Conservation (phyloP, 2,329 filamentous ascomycete genomes). For the Monosporascus cannonballus region DNA sequence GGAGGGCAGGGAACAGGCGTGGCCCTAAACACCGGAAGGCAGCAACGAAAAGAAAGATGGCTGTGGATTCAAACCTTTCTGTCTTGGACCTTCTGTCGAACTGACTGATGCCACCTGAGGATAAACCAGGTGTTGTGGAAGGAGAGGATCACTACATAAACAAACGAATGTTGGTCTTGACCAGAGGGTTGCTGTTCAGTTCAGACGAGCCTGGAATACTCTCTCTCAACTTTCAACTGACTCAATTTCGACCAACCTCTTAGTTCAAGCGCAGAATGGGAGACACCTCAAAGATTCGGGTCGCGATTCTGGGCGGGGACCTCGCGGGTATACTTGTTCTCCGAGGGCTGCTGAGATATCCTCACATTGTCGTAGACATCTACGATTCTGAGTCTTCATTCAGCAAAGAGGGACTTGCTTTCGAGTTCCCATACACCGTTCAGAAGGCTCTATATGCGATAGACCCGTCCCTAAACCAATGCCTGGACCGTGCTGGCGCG, state of each 20-base stretch:
- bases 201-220: too few species aligned
- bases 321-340: conserved; percentile 18
- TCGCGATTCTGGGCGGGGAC: conserved; percentile 25
- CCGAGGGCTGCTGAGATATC: conserved; percentile 21
- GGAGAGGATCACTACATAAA: too few species aligned
- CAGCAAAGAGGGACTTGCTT: conserved; percentile 16
- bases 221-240: neutral
- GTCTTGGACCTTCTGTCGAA: neutral
- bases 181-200: too few species aligned
- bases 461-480: conserved; percentile 17
- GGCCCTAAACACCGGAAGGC: neutral
- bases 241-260: neutral
- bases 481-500: conserved; percentile 21
- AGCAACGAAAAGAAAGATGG: neutral
- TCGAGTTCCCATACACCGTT: conserved; percentile 12
- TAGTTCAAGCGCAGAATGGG: conserved; percentile 9
- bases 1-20: too few species aligned
- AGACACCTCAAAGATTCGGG: conserved; percentile 16
- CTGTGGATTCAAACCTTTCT: neutral
- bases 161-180: too few species aligned
- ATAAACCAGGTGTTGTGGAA: too few species aligned
- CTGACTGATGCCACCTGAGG: too few species aligned
- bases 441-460: conserved; percentile 17
- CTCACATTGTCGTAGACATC: conserved; percentile 23
- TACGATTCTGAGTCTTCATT: conserved; percentile 21